These are phyloP conservation scores for Yarrowia keelungensis DNA, from an alignment of 805 yeast species.

Conservation along the genomic window DNA sequence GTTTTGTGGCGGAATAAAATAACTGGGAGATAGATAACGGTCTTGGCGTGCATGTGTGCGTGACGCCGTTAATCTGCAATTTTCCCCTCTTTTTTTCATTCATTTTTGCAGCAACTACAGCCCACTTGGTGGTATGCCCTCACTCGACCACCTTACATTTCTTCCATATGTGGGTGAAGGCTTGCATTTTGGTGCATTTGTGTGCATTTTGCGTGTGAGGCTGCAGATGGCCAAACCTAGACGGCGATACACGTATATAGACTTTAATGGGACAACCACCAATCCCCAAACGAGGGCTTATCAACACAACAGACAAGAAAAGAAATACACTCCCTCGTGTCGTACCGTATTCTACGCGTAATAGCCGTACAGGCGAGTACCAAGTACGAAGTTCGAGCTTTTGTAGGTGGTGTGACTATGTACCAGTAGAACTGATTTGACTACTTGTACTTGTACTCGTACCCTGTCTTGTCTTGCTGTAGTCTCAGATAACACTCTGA, in stretches of 20 bases:
- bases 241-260: constrained; percentile 11
- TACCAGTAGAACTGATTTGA: too few relatives aligned
- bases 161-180: constrained; percentile 31
- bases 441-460: too few relatives aligned
- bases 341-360: constrained; percentile 2
- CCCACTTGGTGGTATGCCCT: too few relatives aligned
- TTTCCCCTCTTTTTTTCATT: not conserved
- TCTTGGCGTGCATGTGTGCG: not conserved
- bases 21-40: not conserved
- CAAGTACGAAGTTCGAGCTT: too few relatives aligned
- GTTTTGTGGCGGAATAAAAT: not conserved
- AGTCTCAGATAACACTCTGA: too few relatives aligned
- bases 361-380: not conserved
- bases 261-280: not conserved
- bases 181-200: constrained; percentile 34
- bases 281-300: not conserved
- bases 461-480: too few relatives aligned
- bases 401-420: too few relatives aligned
- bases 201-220: not conserved
- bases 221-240: not conserved
- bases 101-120: not conserved
- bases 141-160: constrained; percentile 15
- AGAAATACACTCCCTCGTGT: not conserved
- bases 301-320: not conserved
- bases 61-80: not conserved